Conservation (phyloP, 371 early-diverging fungal genomes). For the Chytridiales sp. region DNA sequence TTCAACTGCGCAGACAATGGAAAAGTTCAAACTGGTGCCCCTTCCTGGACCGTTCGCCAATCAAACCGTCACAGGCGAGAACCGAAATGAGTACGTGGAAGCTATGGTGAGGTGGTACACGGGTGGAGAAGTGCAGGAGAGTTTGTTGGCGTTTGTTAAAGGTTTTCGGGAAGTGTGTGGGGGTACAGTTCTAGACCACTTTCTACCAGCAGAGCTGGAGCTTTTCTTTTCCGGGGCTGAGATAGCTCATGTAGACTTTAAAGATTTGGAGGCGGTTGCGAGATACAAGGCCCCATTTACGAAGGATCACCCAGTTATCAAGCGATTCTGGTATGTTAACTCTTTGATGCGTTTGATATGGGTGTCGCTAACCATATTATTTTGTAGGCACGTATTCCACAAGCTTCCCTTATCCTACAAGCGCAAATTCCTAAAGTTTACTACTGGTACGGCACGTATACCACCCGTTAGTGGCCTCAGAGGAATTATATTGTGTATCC, state of each 20-base stretch:
- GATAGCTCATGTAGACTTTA: not conserved
- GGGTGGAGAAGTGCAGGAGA: slow-evolving; percentile 8
- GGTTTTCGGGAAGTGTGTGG: slow-evolving; percentile 16
- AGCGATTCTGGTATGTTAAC: slow-evolving; percentile 15
- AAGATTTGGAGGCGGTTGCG: slow-evolving; percentile 6
- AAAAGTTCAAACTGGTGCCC: slow-evolving; percentile 12
- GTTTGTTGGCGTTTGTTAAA: not conserved
- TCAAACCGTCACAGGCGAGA: slow-evolving; percentile 8
- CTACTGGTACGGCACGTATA: slow-evolving; percentile 14
- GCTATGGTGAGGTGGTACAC: slow-evolving; percentile 13
- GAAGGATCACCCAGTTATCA: slow-evolving; percentile 14
- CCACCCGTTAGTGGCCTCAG: slow-evolving; percentile 13
- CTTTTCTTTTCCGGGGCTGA: not conserved
- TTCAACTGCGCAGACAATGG: not conserved
- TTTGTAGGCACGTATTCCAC: slow-evolving; percentile 14
- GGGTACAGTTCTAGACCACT: slow-evolving; percentile 11
- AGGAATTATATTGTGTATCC: slow-evolving; percentile 8
- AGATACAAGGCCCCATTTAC: slow-evolving; percentile 13
- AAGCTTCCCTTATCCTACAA: slow-evolving; percentile 11
- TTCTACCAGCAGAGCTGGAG: slow-evolving; percentile 11
- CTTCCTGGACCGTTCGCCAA: slow-evolving; percentile 1
- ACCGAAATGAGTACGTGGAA: slow-evolving; percentile 10
- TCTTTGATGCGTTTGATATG: not conserved
- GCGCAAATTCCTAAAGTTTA: slow-evolving; percentile 17
- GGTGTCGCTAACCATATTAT: not conserved